Evolutionary conservation across 805 yeast genomes (phyloP).

Genomic region (Starmera amethionina): DNA sequence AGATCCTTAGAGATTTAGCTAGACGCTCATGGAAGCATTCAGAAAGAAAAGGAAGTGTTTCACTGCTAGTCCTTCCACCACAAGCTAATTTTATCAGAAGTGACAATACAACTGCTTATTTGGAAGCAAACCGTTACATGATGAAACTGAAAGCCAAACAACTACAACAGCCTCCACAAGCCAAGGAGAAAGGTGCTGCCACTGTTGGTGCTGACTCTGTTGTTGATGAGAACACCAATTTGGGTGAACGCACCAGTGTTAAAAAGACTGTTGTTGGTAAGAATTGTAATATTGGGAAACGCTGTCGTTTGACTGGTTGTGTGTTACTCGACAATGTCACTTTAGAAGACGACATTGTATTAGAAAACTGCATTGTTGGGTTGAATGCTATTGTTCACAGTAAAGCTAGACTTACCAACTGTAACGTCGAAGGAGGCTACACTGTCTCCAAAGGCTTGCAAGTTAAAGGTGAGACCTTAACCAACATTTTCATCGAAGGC

Average conservation of each 20-base stretch:
- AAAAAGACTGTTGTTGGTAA: constrained; percentile 78
- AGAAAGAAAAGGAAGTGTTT: constrained; percentile 45
- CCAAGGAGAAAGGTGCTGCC: constrained; percentile 49
- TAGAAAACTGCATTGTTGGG: constrained; percentile 87
- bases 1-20: constrained; percentile 76
- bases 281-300: constrained; percentile 68
- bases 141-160: constrained; percentile 53
- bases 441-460: constrained; percentile 45
- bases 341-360: constrained; percentile 64
- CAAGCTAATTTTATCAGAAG: constrained; percentile 65
- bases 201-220: constrained; percentile 82
- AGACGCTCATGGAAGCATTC: constrained; percentile 89
- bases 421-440: constrained; percentile 79
- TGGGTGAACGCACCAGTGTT: constrained; percentile 80
- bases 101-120: constrained; percentile 68
- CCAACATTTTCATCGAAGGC: constrained; percentile 22
- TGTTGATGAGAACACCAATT: constrained; percentile 54
- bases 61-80: constrained; percentile 61
- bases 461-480: constrained; percentile 50
- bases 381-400: constrained; percentile 48
- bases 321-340: constrained; percentile 61
- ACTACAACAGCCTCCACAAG: constrained; percentile 11
- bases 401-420: constrained; percentile 61
- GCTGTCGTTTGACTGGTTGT: constrained; percentile 84
- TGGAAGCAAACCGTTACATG: constrained; percentile 81